Conservation (phyloP, 192 early-diverging fungal species). For the Linnemannia zychae region DNA sequence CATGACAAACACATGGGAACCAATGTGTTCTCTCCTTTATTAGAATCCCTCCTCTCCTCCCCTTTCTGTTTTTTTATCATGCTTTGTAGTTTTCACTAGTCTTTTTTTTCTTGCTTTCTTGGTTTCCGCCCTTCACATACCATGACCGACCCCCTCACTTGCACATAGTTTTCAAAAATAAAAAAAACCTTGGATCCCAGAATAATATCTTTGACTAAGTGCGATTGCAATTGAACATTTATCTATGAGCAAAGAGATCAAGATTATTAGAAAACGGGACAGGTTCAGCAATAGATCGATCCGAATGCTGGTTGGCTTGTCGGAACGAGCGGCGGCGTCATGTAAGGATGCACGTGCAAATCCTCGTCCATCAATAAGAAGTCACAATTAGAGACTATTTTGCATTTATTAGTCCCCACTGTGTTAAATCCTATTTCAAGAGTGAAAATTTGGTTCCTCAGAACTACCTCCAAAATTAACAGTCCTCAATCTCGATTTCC, state of each 20-base stretch:
- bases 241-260: no score
- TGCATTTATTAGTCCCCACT: not conserved
- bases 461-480: not conserved
- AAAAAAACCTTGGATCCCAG: not conserved
- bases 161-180: slow-evolving; percentile 19
- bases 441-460: not conserved
- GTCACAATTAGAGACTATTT: not conserved
- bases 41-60: not conserved
- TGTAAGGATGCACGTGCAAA: not conserved
- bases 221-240: no score
- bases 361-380: no score
- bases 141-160: not conserved
- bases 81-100: not conserved
- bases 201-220: not conserved
- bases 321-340: not conserved
- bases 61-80: not conserved
- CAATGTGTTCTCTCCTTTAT: not conserved
- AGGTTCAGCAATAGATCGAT: not conserved
- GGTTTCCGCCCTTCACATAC: not conserved
- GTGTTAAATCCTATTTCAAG: no score
- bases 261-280: no score
- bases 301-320: not conserved
- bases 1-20: not conserved
- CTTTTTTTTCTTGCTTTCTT: not conserved
- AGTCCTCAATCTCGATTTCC: not conserved